Percentiles rank a stretch among this genome's conserved stretches.
These are phyloP conservation scores for Pestalotiopsis sp. DNA, from an alignment of 2,329 filamentous ascomycete genomes.

Conservation along the genomic window DNA sequence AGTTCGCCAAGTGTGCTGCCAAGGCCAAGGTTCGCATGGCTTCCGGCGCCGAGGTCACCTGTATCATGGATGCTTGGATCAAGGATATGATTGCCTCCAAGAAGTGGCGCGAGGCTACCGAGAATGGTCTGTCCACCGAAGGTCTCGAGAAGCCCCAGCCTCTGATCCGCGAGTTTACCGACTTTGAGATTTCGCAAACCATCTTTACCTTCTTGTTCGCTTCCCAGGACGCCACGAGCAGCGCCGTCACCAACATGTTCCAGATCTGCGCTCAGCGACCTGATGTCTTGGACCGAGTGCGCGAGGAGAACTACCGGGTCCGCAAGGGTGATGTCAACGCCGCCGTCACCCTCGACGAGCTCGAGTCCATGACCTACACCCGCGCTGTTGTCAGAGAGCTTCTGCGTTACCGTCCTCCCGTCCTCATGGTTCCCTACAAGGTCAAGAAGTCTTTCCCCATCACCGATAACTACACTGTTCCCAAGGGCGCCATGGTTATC, in stretches of 20 bases:
- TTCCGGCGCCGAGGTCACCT: slow-evolving; percentile 81
- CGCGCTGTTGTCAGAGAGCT: slow-evolving; percentile 90
- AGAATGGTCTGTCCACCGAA: slow-evolving; percentile 68
- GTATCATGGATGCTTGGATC: slow-evolving; percentile 96
- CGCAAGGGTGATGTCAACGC: slow-evolving; percentile 75
- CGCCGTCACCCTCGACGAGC: slow-evolving; percentile 76
- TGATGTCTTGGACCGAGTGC: slow-evolving; percentile 86
- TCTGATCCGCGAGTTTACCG: slow-evolving; percentile 81
- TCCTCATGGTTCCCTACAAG: slow-evolving; percentile 94
- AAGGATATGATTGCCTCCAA: slow-evolving; percentile 85
- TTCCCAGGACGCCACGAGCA: slow-evolving; percentile 95
- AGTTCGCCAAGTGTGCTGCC: slow-evolving; percentile 88
- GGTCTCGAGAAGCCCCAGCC: slow-evolving; percentile 78
- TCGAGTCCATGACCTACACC: slow-evolving; percentile 88
- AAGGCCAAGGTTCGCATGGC: slow-evolving; percentile 93
- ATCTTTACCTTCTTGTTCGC: slow-evolving; percentile 97
- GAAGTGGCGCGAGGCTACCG: slow-evolving; percentile 77
- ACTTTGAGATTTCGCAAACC: slow-evolving; percentile 91
- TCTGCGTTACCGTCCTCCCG: slow-evolving; percentile 90
- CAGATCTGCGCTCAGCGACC: slow-evolving; percentile 92
- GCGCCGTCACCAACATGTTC: slow-evolving; percentile 92
- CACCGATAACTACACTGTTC: slow-evolving; percentile 83
- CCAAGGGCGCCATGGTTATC: slow-evolving; percentile 93
- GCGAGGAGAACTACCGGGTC: slow-evolving; percentile 82
- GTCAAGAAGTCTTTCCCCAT: slow-evolving; percentile 96